Evolutionary conservation across 208 protist species (phyloP).

Genomic region (Tritrichomonas foetus): DNA sequence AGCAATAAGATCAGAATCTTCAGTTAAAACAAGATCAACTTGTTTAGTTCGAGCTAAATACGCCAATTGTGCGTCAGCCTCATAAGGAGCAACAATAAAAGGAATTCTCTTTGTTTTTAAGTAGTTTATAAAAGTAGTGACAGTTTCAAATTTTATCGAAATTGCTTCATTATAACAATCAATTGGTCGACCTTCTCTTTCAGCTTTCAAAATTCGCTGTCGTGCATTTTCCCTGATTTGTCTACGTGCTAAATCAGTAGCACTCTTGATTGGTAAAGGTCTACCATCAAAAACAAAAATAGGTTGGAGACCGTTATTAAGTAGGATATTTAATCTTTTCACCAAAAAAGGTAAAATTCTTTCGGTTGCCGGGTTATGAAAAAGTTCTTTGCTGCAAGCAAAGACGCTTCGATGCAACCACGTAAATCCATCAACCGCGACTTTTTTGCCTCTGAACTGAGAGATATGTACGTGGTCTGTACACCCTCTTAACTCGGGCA

Average conservation of each 20-base stretch:
- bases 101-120: not conserved
- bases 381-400: slow-evolving; percentile 65
- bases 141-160: not conserved
- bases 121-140: not conserved
- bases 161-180: not conserved
- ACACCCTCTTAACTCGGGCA: slow-evolving; percentile 47
- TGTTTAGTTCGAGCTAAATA: slow-evolving; percentile 75
- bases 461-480: slow-evolving; percentile 45
- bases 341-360: slow-evolving; percentile 29
- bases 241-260: slow-evolving; percentile 55
- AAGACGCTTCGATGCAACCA: slow-evolving; percentile 70
- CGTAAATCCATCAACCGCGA: slow-evolving; percentile 71
- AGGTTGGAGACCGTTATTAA: slow-evolving; percentile 60
- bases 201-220: not conserved
- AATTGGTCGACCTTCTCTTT: slow-evolving; percentile 51
- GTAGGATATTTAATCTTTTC: too few relatives aligned
- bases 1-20: slow-evolving; percentile 94
- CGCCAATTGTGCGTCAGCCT: slow-evolving; percentile 96
- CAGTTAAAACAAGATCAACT: slow-evolving; percentile 81
- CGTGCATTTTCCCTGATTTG: slow-evolving; percentile 51
- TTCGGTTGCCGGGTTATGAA: slow-evolving; percentile 48
- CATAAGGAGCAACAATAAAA: slow-evolving; percentile 86
- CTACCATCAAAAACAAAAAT: slow-evolving; percentile 83
- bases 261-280: slow-evolving; percentile 67
- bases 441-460: slow-evolving; percentile 59